Percentiles rank a stretch among this genome's conserved stretches.
These are phyloP conservation scores for Podospora anserina DNA, from an alignment of 495 filamentous ascomycete genomes.

Conservation along the genomic window DNA sequence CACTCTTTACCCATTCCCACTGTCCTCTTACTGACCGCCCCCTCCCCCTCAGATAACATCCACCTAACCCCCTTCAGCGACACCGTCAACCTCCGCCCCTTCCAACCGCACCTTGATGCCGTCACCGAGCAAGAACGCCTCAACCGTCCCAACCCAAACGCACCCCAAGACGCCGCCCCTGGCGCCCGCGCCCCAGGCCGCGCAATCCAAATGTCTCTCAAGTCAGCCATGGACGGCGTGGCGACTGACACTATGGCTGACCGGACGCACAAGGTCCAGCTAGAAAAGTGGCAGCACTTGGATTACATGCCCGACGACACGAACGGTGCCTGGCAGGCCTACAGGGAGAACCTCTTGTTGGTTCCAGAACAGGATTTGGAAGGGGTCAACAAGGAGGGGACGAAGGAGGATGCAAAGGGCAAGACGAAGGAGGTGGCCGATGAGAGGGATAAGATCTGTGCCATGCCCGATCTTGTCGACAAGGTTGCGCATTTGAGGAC, in stretches of 20 bases:
- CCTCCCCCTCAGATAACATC: constrained; percentile 37
- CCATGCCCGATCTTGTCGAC: constrained; percentile 26
- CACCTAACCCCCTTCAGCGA: constrained; percentile 47
- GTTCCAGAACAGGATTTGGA: constrained; percentile 11
- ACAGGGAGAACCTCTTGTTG: constrained; percentile 40
- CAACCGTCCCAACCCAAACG: constrained; percentile 28
- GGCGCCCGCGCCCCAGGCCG: constrained; percentile 28
- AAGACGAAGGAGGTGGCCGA: constrained; percentile 32
- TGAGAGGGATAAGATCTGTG: constrained; percentile 15
- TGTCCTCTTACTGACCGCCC: neutral
- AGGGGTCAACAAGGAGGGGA: neutral
- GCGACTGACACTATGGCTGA: constrained; percentile 48
- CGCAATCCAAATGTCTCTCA: constrained; percentile 54
- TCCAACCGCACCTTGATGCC: constrained; percentile 49
- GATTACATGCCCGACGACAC: constrained; percentile 46
- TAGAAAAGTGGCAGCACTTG: constrained; percentile 42
- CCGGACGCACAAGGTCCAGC: constrained; percentile 45
- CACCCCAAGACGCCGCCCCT: constrained; percentile 7
- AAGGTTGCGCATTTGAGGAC: constrained; percentile 31
- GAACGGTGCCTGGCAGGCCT: constrained; percentile 43
- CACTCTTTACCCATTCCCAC: neutral
- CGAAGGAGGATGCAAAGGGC: constrained; percentile 20
- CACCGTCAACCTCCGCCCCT: constrained; percentile 45
- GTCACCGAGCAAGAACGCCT: constrained; percentile 43
- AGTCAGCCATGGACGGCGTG: constrained; percentile 41